phyloP scores from a whole-genome alignment of 495 filamentous ascomycete genomes.

The Penicillium parvum region DNA sequence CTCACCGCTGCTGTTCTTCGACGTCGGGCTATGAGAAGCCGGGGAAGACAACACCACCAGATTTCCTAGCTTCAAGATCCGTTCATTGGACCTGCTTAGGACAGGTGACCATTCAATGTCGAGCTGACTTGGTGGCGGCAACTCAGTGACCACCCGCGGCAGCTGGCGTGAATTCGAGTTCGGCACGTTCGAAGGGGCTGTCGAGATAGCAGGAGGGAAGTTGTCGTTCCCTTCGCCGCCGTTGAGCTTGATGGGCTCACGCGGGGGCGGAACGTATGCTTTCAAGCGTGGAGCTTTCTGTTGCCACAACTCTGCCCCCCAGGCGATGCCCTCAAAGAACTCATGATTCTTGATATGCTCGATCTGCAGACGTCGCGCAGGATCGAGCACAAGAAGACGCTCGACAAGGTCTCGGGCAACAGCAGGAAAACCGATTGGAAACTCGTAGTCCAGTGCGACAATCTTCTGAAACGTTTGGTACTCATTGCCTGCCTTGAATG shows the following conservation, averaged over 20 bases:
- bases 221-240: constrained; percentile 43
- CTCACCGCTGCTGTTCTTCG: constrained; percentile 57
- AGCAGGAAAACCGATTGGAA: constrained; percentile 83
- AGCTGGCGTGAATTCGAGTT: constrained; percentile 51
- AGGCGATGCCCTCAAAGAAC: constrained; percentile 89
- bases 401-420: constrained; percentile 91
- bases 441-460: constrained; percentile 87
- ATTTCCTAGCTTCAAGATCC: constrained; percentile 93
- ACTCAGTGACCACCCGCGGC: constrained; percentile 85
- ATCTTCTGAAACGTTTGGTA: constrained; percentile 99
- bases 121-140: constrained; percentile 91
- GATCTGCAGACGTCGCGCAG: constrained; percentile 78
- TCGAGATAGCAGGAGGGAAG: constrained; percentile 47
- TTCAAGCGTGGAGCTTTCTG: constrained; percentile 86
- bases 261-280: constrained; percentile 73
- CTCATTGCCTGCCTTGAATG: constrained; percentile 97
- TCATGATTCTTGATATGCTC: constrained; percentile 97
- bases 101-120: constrained; percentile 99
- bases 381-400: constrained; percentile 86
- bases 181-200: constrained; percentile 40
- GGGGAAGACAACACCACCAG: constrained; percentile 75
- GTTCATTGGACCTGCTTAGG: constrained; percentile 81
- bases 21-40: constrained; percentile 60
- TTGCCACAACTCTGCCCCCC: constrained; percentile 85
- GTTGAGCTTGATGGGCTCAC: constrained; percentile 82